phyloP scores from a whole-genome alignment of 805 yeast genomes.

The Candida boleticola region DNA sequence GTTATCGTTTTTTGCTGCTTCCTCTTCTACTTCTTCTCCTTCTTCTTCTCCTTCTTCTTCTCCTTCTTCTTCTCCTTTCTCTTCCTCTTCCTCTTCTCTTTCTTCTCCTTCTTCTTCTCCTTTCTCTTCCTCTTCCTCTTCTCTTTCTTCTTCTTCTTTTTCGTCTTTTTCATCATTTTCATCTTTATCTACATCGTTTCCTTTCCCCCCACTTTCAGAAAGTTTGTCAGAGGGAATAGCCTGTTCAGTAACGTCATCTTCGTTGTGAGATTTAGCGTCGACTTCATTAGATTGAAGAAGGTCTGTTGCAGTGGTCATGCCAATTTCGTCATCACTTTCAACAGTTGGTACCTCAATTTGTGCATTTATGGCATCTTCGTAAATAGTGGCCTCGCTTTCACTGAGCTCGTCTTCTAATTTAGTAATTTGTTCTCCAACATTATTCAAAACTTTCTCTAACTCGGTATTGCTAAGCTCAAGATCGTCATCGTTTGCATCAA shows the following conservation, averaged over 20 bases:
- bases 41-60: slow-evolving; percentile 3
- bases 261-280: no score
- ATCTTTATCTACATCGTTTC: slow-evolving; percentile 17
- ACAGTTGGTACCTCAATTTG: neutral
- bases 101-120: slow-evolving; percentile 2
- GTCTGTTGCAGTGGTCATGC: no score
- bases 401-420: neutral
- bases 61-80: slow-evolving; percentile 2
- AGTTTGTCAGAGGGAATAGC: no score
- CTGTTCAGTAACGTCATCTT: slow-evolving; percentile 3
- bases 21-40: slow-evolving; percentile 5
- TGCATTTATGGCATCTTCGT: neutral
- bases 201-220: no score
- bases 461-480: neutral
- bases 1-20: neutral
- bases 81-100: slow-evolving; percentile 1
- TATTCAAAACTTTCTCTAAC: no score
- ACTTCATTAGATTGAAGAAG: no score
- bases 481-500: neutral
- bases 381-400: neutral
- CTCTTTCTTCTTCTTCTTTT: slow-evolving; percentile 9
- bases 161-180: slow-evolving; percentile 20
- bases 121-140: slow-evolving; percentile 11
- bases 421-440: neutral
- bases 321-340: neutral